phyloP scores from a whole-genome alignment of 2,329 filamentous ascomycete species.

The Coniochaeta ligniaria region DNA sequence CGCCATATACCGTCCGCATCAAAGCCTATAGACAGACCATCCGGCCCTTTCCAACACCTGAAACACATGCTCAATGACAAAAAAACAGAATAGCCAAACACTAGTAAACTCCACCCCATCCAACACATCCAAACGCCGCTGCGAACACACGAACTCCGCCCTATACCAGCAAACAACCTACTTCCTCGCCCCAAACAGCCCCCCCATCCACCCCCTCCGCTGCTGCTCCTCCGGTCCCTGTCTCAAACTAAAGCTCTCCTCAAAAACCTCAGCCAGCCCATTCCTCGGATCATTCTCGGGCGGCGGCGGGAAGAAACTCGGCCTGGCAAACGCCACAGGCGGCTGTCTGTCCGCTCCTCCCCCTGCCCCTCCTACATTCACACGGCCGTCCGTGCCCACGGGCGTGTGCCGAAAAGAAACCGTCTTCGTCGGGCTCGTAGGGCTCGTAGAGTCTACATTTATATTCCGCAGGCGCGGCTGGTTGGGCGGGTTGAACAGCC shows the following conservation, averaged over 20 bases:
- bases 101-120: not conserved
- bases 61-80: not conserved
- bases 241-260: slow-evolving; percentile 33
- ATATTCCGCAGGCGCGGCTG: slow-evolving; percentile 42
- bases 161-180: not conserved
- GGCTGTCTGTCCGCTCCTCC: not conserved
- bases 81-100: not conserved
- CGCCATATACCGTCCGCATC: not conserved
- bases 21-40: not conserved
- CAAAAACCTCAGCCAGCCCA: slow-evolving; percentile 35
- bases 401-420: slow-evolving; percentile 1
- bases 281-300: slow-evolving; percentile 32
- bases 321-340: slow-evolving; percentile 46
- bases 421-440: slow-evolving; percentile 10
- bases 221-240: slow-evolving; percentile 16
- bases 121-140: not conserved
- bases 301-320: slow-evolving; percentile 50
- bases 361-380: slow-evolving; percentile 1
- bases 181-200: not conserved
- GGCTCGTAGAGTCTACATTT: too few species aligned
- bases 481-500: slow-evolving; percentile 54
- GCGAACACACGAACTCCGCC: not conserved
- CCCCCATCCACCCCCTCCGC: not conserved
- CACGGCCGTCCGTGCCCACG: not conserved
- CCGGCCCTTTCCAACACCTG: not conserved